Evolutionary conservation across 2,329 filamentous ascomycete genomes (phyloP).

Genomic region (Phaeoacremonium minimum): DNA sequence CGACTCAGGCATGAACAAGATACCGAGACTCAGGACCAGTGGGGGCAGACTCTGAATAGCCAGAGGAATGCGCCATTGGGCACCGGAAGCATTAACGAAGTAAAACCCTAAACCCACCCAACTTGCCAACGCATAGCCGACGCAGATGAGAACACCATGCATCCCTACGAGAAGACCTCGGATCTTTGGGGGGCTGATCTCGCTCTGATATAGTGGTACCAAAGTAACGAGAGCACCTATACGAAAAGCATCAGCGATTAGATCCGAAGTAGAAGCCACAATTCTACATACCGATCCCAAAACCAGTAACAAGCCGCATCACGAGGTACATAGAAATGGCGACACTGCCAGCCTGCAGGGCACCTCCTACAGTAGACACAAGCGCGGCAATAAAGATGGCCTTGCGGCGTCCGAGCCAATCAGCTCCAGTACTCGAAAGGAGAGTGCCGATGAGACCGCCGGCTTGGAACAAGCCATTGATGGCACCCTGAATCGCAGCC

Average conservation of each 20-base stretch:
- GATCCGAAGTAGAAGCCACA: too few species aligned
- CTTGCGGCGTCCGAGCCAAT: conserved; percentile 6
- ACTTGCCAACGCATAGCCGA: conserved; percentile 15
- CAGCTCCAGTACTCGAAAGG: conserved; percentile 3
- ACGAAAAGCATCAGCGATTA: too few species aligned
- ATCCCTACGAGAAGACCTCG: conserved; percentile 25
- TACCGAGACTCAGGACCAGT: conserved; percentile 9
- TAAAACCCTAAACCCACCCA: conserved; percentile 21
- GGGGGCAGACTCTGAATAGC: conserved; percentile 13
- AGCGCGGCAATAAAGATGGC: conserved; percentile 9
- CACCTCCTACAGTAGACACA: conserved; percentile 19
- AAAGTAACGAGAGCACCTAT: conserved; percentile 24
- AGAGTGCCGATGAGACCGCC: conserved; percentile 8
- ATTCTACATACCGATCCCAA: too few species aligned
- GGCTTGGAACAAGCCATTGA: conserved; percentile 7
- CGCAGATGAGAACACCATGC: conserved; percentile 19
- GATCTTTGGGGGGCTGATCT: conserved; percentile 21
- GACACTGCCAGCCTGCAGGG: conserved; percentile 15
- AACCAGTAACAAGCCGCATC: conserved; percentile 23
- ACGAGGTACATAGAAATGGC: conserved; percentile 19
- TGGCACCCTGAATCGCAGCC: conserved; percentile 1
- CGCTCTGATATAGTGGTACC: conserved; percentile 27
- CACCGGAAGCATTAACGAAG: conserved; percentile 14
- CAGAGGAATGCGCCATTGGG: conserved; percentile 18
- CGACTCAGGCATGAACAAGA: conserved; percentile 12